Evolutionary conservation across 768 basidiomycete genomes (phyloP).

Genomic region (Xanthoconium purpureum): DNA sequence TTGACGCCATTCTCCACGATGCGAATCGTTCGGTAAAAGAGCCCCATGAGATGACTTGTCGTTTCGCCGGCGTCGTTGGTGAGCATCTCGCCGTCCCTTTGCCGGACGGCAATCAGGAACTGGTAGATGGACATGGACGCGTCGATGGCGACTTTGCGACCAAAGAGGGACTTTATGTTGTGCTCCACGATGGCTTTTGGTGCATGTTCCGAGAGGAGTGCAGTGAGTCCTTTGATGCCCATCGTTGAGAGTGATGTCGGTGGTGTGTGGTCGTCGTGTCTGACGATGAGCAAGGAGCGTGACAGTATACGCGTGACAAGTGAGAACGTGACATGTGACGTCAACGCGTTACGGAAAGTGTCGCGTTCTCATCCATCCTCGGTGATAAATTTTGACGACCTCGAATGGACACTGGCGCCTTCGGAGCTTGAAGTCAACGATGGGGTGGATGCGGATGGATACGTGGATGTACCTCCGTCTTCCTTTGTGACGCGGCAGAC

Average conservation of each 20-base stretch:
- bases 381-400: conserved; percentile 12
- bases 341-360: conserved; percentile 6
- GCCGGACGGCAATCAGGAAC: conserved; percentile 96
- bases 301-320: conserved; percentile 16
- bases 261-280: not conserved
- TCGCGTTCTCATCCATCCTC: conserved; percentile 10
- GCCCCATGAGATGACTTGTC: conserved; percentile 97
- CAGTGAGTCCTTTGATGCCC: conserved; percentile 97
- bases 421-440: not conserved
- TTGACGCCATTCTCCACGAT: conserved; percentile 99
- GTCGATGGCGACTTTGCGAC: conserved; percentile 97
- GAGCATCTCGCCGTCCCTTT: conserved; percentile 93
- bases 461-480: conserved; percentile 12
- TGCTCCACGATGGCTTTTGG: conserved; percentile 85
- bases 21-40: conserved; percentile 95
- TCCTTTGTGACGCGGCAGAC: conserved; percentile 14
- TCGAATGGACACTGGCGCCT: conserved; percentile 16
- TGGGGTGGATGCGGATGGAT: conserved; percentile 26
- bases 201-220: conserved; percentile 84
- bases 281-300: not conserved
- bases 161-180: conserved; percentile 96
- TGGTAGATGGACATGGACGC: conserved; percentile 98
- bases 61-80: conserved; percentile 98
- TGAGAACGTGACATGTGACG: conserved; percentile 12
- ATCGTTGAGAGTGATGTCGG: conserved; percentile 35